These are phyloP conservation scores for Pestalotiopsis sp. DNA, from an alignment of 2,329 filamentous ascomycete species.

Conservation along the genomic window DNA sequence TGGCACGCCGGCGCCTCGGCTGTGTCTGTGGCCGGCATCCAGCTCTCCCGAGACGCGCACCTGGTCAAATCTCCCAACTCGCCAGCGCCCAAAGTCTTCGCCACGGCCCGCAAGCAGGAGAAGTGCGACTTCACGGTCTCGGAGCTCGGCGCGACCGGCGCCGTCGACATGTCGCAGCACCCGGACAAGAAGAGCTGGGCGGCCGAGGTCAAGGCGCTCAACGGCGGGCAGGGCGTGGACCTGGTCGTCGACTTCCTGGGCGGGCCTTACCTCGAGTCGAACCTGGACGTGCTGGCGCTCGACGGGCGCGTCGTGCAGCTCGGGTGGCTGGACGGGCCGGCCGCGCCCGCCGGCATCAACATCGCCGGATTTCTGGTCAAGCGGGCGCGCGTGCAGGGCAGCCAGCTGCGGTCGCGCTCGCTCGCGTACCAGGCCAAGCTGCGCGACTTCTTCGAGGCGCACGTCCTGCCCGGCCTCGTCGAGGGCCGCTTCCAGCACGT, in stretches of 20 bases:
- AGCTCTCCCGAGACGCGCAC: no score
- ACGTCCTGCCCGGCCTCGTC: not conserved
- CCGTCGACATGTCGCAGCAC: not conserved
- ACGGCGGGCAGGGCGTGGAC: not conserved
- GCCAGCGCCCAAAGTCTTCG: no score
- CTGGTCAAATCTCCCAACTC: no score
- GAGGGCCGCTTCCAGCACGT: not conserved
- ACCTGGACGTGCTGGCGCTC: no score
- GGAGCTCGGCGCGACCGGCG: no score
- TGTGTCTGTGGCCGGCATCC: no score
- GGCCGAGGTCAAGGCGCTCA: slow-evolving; percentile 1
- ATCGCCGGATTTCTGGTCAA: not conserved
- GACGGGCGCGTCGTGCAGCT: no score
- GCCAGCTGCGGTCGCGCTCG: not conserved
- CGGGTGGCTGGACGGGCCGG: no score
- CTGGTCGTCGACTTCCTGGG: slow-evolving; percentile 1
- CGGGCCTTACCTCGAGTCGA: not conserved
- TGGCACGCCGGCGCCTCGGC: no score
- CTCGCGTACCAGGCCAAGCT: no score
- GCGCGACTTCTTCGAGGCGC: not conserved
- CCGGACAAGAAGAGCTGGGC: not conserved
- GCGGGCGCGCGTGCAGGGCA: not conserved
- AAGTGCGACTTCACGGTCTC: no score
- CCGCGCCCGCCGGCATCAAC: not conserved
- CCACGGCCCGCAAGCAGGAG: no score